These are phyloP conservation scores for Aspergillus niger DNA, from an alignment of 2,329 filamentous ascomycete genomes.

Conservation along the genomic window DNA sequence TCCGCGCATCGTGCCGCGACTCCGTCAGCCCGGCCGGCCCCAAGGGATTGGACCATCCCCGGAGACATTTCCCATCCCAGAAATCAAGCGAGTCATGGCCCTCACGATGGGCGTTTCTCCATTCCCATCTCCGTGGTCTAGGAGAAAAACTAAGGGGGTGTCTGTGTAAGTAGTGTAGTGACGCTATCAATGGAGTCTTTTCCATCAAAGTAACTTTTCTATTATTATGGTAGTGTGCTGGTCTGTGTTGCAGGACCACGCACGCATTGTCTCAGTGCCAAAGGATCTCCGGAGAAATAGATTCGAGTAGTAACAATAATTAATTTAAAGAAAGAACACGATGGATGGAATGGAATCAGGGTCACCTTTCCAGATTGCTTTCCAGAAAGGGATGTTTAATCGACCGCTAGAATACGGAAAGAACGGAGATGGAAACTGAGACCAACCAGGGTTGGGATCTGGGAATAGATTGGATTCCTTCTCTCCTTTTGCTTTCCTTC, in stretches of 20 bases:
- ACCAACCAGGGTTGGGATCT: constrained; percentile 7
- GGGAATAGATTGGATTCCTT: neutral
- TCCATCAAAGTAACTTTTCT: neutral
- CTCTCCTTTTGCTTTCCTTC: neutral
- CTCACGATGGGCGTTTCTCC: neutral
- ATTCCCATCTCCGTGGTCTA: too few relatives aligned
- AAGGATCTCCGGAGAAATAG: neutral
- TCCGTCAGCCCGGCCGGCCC: constrained; percentile 18
- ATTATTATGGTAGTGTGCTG: neutral
- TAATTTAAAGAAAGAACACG: neutral
- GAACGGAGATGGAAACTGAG: constrained; percentile 7
- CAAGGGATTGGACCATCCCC: constrained; percentile 24
- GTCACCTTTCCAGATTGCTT: neutral
- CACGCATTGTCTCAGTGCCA: neutral
- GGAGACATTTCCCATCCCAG: constrained; percentile 25
- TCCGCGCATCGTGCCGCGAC: constrained; percentile 14
- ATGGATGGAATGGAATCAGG: neutral
- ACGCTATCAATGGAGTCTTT: neutral
- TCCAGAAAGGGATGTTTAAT: constrained; percentile 1
- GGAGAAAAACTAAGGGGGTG: too few relatives aligned
- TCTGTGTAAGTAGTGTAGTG: neutral
- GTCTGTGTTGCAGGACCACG: neutral
- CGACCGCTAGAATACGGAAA: constrained; percentile 7
- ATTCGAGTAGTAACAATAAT: neutral
- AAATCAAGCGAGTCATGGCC: constrained; percentile 5